phyloP scores from a whole-genome alignment of 306 rosid species.

The Trifolium repens region DNA sequence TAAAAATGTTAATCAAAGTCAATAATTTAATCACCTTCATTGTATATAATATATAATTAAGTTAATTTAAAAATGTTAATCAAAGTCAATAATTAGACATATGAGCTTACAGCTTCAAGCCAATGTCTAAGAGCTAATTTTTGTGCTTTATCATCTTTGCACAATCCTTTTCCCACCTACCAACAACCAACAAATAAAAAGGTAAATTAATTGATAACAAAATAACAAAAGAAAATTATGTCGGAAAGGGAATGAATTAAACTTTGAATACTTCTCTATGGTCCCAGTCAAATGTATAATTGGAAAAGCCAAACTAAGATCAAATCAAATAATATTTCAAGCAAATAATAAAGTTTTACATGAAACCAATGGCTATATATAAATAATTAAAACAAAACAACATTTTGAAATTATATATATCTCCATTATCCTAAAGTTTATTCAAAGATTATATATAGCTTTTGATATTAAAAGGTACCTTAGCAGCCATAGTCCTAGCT shows the following conservation, averaged over 20 bases:
- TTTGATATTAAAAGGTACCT: constrained; percentile 51
- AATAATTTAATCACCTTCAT: not conserved
- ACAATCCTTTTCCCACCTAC: constrained; percentile 93
- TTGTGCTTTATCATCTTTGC: constrained; percentile 80
- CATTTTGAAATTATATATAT: not conserved
- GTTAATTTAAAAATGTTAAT: not conserved
- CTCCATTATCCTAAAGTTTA: not conserved
- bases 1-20: not conserved
- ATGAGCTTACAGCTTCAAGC: constrained; percentile 90
- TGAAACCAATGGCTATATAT: constrained; percentile 26
- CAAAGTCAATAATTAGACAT: constrained; percentile 12
- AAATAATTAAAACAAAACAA: not conserved
- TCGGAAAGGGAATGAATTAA: constrained; percentile 33
- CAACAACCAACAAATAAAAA: constrained; percentile 9
- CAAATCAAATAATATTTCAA: constrained; percentile 22
- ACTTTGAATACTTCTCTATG: constrained; percentile 44
- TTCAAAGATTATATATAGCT: constrained; percentile 27
- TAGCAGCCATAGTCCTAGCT: constrained; percentile 82
- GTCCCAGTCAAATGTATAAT: constrained; percentile 47
- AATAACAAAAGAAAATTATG: constrained; percentile 11
- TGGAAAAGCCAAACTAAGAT: constrained; percentile 25
- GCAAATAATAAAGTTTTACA: not conserved
- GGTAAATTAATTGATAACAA: constrained; percentile 4
- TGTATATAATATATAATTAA: not conserved
- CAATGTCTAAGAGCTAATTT: constrained; percentile 79